These are phyloP conservation scores for Euclidium syriacum DNA, from an alignment of 345 rosid genomes.

Conservation along the genomic window DNA sequence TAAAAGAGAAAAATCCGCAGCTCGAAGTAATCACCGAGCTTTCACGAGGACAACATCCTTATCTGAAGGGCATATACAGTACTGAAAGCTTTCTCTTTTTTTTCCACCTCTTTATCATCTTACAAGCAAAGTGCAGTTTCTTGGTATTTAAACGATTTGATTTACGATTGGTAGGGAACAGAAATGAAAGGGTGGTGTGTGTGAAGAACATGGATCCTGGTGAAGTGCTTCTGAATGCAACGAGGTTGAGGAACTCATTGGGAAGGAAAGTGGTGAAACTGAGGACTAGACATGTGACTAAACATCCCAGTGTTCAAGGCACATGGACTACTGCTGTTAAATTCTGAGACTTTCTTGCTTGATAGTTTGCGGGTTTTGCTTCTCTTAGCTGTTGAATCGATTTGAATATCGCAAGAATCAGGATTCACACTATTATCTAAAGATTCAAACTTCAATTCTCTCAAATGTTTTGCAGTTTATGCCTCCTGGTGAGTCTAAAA, in stretches of 20 bases:
- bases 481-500: too few species aligned
- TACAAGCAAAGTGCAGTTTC: neutral
- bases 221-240: conserved; percentile 55
- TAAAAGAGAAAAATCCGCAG: conserved; percentile 70
- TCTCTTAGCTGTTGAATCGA: neutral
- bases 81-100: conserved; percentile 18
- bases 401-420: neutral
- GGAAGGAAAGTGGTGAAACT: conserved; percentile 84
- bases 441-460: too few species aligned
- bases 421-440: too few species aligned
- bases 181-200: conserved; percentile 76
- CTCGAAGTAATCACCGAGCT: conserved; percentile 70
- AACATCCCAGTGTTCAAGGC: conserved; percentile 86
- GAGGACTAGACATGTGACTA: conserved; percentile 71
- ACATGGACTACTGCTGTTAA: conserved; percentile 71
- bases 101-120: neutral
- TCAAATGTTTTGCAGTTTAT: too few species aligned
- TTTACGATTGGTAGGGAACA: conserved; percentile 44
- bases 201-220: conserved; percentile 77
- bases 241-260: conserved; percentile 64
- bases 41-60: conserved; percentile 79
- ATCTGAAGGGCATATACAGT: conserved; percentile 77
- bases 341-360: conserved; percentile 32
- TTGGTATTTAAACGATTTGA: neutral
- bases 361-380: neutral